These are phyloP conservation scores for Hymenoscyphus fraxineus DNA, from an alignment of 2,329 filamentous ascomycete species.

Conservation along the genomic window DNA sequence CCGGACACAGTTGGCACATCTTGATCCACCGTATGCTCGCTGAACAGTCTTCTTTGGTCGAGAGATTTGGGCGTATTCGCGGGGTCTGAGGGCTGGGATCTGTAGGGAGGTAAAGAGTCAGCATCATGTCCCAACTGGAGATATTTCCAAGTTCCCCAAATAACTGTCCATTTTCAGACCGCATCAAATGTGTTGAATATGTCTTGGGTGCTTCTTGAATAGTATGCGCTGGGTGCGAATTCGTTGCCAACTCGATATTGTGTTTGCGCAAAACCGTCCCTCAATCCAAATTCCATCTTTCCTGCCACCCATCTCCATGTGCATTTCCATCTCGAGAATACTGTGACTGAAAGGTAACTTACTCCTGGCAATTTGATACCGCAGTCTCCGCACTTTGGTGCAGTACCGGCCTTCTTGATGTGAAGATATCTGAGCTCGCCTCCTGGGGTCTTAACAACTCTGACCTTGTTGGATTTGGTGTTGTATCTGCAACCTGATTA, in stretches of 20 bases:
- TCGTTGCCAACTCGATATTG: background rate
- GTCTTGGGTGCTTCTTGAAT: background rate
- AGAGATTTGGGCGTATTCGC: slow-evolving; percentile 95
- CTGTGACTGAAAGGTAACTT: slow-evolving; percentile 49
- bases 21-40: slow-evolving; percentile 96
- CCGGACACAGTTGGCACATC: slow-evolving; percentile 98
- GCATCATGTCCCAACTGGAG: slow-evolving; percentile 18
- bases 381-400: slow-evolving; percentile 99
- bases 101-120: slow-evolving; percentile 41
- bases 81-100: slow-evolving; percentile 94
- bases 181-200: background rate
- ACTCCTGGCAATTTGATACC: slow-evolving; percentile 96
- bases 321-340: background rate
- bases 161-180: background rate
- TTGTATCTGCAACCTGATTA: slow-evolving; percentile 68
- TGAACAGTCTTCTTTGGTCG: slow-evolving; percentile 99
- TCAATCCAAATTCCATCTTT: background rate
- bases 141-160: no score
- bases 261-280: background rate
- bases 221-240: background rate
- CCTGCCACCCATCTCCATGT: background rate
- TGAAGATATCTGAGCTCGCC: slow-evolving; percentile 94
- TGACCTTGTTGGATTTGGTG: slow-evolving; percentile 95
- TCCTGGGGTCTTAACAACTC: slow-evolving; percentile 93
- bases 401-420: slow-evolving; percentile 99